These are phyloP conservation scores for Pyricularia pennisetigena DNA, from an alignment of 2,329 filamentous ascomycete species.

Conservation along the genomic window DNA sequence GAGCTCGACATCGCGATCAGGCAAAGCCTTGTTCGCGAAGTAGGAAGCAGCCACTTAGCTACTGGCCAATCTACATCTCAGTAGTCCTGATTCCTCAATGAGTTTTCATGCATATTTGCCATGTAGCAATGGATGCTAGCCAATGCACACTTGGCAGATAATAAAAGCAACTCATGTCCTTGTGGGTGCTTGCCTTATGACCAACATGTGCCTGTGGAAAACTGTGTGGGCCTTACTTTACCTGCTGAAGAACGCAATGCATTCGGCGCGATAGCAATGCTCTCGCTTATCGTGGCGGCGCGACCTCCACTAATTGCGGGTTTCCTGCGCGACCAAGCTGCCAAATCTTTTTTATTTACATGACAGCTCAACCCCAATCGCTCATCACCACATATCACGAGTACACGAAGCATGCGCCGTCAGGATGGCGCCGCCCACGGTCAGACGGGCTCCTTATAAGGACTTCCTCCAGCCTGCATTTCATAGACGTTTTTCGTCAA, in stretches of 20 bases:
- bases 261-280: neutral
- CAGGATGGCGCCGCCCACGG: constrained; percentile 41
- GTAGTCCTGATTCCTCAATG: too few species aligned
- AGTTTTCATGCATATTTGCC: too few species aligned
- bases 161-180: too few species aligned
- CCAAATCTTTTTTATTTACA: constrained; percentile 4
- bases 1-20: too few species aligned
- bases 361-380: neutral
- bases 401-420: constrained; percentile 25
- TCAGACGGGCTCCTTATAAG: constrained; percentile 60
- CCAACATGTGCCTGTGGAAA: neutral
- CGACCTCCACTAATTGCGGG: neutral
- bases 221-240: neutral
- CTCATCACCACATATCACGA: neutral
- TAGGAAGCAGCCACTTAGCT: too few species aligned
- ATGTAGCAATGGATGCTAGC: neutral
- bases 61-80: too few species aligned
- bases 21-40: too few species aligned
- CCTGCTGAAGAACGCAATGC: neutral
- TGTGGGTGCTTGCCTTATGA: too few species aligned
- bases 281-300: neutral
- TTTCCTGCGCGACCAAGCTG: constrained; percentile 4
- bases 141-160: neutral
- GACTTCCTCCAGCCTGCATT: constrained; percentile 85
- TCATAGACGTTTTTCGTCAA: constrained; percentile 77